Conservation (phyloP, 2,329 filamentous ascomycete species). For the Aspergillus sp. region DNA sequence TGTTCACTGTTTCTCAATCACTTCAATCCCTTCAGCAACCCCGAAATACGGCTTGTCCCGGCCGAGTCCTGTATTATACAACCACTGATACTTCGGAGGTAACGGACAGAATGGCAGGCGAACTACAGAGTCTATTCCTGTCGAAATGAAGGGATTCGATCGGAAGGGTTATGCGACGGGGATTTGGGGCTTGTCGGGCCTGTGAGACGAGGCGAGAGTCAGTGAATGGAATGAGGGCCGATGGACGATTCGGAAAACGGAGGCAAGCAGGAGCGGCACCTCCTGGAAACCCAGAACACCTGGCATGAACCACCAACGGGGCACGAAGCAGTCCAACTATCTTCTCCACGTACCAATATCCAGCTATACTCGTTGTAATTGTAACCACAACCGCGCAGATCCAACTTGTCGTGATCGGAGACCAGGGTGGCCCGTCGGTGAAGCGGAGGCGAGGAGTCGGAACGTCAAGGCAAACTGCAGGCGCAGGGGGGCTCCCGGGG, state of each 20-base stretch:
- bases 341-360: conserved; percentile 7
- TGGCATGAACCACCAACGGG: conserved; percentile 6
- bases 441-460: conserved; percentile 22
- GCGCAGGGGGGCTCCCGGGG: conserved; percentile 18
- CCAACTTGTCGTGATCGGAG: conserved; percentile 5
- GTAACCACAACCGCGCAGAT: not conserved
- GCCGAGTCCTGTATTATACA: not conserved
- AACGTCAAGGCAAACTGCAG: conserved; percentile 20
- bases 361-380: not conserved
- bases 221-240: conserved; percentile 12
- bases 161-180: not conserved
- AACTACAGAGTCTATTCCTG: not conserved
- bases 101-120: not conserved
- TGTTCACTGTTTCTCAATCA: not conserved
- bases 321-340: not conserved
- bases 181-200: not conserved
- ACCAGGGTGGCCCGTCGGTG: conserved; percentile 20
- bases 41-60: not conserved
- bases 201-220: not conserved
- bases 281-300: conserved; percentile 10
- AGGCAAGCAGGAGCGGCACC: conserved; percentile 13
- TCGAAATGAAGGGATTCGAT: not conserved
- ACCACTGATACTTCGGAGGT: not conserved
- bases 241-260: conserved; percentile 11
- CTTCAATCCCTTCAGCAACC: not conserved